A percentile compares a stretch with the other conserved stretches of the same genome.
Conservation (phyloP, 2,329 filamentous ascomycete species). For the Nectriaceae sp. region DNA sequence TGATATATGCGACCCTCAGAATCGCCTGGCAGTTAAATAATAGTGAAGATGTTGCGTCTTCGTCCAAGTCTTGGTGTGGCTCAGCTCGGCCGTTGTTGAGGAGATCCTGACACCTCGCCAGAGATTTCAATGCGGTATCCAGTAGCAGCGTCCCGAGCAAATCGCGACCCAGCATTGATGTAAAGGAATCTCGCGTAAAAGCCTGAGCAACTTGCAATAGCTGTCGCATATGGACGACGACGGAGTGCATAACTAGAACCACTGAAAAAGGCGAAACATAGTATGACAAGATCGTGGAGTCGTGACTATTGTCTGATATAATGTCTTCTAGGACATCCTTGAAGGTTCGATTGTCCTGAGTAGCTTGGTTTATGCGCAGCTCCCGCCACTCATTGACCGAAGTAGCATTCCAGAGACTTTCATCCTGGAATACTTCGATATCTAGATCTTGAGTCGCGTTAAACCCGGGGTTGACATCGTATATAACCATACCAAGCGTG, state of each 20-base stretch:
- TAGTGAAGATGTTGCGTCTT: slow-evolving; percentile 2
- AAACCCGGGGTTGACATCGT: slow-evolving; percentile 15
- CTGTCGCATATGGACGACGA: slow-evolving; percentile 16
- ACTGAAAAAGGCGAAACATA: slow-evolving; percentile 7
- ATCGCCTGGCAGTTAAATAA: slow-evolving; percentile 13
- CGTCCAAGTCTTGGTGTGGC: neutral
- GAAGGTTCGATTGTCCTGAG: slow-evolving; percentile 3
- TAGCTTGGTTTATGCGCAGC: neutral
- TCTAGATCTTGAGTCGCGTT: slow-evolving; percentile 13
- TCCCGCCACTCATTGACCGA: slow-evolving; percentile 13
- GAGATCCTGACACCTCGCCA: slow-evolving; percentile 5
- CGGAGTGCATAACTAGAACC: slow-evolving; percentile 9
- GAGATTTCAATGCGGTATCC: neutral
- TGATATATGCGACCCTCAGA: slow-evolving; percentile 11
- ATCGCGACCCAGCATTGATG: neutral
- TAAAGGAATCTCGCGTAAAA: neutral
- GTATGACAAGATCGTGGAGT: neutral
- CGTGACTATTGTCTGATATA: slow-evolving; percentile 1
- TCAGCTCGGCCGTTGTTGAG: neutral
- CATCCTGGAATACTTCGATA: slow-evolving; percentile 10
- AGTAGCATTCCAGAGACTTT: slow-evolving; percentile 10
- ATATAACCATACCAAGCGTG: slow-evolving; percentile 13
- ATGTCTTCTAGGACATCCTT: slow-evolving; percentile 9
- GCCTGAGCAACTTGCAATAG: slow-evolving; percentile 7
- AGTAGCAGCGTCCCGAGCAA: slow-evolving; percentile 4